Conservation (phyloP, 208 protist genomes). For the Dictyostelium gargantuum region DNA sequence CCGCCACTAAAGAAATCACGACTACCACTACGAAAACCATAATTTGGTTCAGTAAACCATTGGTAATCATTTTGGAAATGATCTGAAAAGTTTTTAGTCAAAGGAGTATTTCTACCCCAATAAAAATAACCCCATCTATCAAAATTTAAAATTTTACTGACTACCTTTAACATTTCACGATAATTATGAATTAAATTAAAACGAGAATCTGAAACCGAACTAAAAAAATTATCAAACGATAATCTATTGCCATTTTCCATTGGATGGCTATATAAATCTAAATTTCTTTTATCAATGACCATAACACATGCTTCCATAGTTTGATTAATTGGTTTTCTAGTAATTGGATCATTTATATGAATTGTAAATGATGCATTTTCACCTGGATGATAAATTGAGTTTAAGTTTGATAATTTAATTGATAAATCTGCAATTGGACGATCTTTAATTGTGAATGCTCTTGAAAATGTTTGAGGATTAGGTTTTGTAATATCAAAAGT, state of each 20-base stretch:
- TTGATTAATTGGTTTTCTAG: no score
- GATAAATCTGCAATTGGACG: background rate
- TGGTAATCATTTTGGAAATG: background rate
- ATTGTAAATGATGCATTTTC: background rate
- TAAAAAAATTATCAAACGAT: background rate
- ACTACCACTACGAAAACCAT: background rate
- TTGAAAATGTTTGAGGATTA: background rate
- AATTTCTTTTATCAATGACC: slow-evolving; percentile 17
- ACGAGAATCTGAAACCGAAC: background rate
- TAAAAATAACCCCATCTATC: background rate
- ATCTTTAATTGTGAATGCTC: background rate
- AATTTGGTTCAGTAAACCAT: background rate
- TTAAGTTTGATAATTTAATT: background rate
- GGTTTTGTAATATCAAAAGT: background rate
- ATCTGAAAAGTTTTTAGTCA: background rate
- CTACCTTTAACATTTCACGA: background rate
- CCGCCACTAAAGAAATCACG: background rate
- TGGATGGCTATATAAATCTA: background rate
- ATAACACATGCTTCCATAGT: background rate
- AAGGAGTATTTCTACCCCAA: background rate
- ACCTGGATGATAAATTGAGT: background rate
- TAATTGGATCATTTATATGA: background rate
- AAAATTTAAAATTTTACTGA: background rate
- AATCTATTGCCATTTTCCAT: background rate
- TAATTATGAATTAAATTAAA: background rate